These are phyloP conservation scores for Cyclostephanos tholiformis DNA, from an alignment of 108 stramenopile genomes.

Conservation along the genomic window DNA sequence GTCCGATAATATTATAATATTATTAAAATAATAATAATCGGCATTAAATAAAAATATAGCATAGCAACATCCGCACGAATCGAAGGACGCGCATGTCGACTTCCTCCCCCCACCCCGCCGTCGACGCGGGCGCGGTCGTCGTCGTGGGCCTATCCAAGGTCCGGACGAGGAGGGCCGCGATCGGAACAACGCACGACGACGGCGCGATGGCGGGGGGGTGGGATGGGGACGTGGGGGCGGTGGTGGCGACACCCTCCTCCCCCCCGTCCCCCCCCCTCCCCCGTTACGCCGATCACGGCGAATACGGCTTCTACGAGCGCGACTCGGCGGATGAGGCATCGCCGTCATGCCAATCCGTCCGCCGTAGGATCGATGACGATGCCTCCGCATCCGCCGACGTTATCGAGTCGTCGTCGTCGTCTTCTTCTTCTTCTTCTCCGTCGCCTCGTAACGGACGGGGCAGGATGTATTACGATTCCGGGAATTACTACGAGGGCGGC, in stretches of 20 bases:
- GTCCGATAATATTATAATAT: too few species aligned
- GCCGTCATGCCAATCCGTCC: too few species aligned
- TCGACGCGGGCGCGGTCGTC: too few species aligned
- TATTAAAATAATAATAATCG: too few species aligned
- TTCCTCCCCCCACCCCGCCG: too few species aligned
- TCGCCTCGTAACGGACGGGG: conserved; percentile 19
- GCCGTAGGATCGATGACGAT: not conserved
- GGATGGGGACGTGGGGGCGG: not conserved
- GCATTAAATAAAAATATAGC: too few species aligned
- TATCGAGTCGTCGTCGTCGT: conserved; percentile 24
- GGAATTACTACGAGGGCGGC: conserved; percentile 30
- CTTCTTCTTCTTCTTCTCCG: not conserved
- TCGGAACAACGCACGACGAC: too few species aligned
- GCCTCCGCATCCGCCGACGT: not conserved
- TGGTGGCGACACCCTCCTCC: not conserved
- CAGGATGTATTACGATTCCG: conserved; percentile 27
- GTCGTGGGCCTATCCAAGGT: conserved; percentile 19
- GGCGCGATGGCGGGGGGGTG: not conserved
- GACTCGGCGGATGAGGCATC: too few species aligned
- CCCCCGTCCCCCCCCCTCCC: not conserved
- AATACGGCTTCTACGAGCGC: conserved; percentile 32
- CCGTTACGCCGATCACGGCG: conserved; percentile 8
- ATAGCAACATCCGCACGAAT: too few species aligned
- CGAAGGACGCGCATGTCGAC: too few species aligned
- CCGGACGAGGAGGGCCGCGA: not conserved